Conservation (phyloP, 2,329 filamentous ascomycete species). For the Hortaea werneckii region DNA sequence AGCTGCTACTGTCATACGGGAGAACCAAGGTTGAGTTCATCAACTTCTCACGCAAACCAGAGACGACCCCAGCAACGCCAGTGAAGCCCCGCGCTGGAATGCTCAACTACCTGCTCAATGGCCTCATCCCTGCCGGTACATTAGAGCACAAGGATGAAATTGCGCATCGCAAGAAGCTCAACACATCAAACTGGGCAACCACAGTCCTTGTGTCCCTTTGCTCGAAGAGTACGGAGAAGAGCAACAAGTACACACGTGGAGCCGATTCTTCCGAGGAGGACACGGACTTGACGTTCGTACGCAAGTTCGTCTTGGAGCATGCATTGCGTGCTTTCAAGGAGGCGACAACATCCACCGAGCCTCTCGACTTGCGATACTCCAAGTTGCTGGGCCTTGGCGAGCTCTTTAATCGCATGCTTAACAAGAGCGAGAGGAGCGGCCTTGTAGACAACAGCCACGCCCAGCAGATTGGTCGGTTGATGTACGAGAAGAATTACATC, state of each 20-base stretch:
- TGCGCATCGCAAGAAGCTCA: conserved; percentile 69
- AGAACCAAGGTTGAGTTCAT: conserved; percentile 97
- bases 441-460: background rate
- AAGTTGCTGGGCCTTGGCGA: conserved; percentile 80
- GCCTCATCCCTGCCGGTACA: conserved; percentile 57
- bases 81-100: conserved; percentile 90
- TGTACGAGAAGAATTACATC: conserved; percentile 98
- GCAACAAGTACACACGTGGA: conserved; percentile 34
- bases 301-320: conserved; percentile 90
- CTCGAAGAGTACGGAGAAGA: conserved; percentile 68
- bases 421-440: conserved; percentile 39
- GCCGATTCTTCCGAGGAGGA: conserved; percentile 51
- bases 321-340: conserved; percentile 87
- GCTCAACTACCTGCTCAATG: conserved; percentile 84
- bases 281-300: conserved; percentile 77
- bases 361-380: conserved; percentile 76
- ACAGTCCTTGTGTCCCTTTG: conserved; percentile 79
- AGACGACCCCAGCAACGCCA: conserved; percentile 72
- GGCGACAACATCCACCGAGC: conserved; percentile 65
- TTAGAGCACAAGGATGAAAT: conserved; percentile 65
- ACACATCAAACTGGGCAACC: conserved; percentile 78
- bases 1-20: conserved; percentile 85
- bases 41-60: conserved; percentile 90
- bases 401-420: conserved; percentile 86
- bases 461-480: conserved; percentile 78